These are phyloP conservation scores for Termitomyces sp. DNA, from an alignment of 768 basidiomycete genomes.

Conservation along the genomic window DNA sequence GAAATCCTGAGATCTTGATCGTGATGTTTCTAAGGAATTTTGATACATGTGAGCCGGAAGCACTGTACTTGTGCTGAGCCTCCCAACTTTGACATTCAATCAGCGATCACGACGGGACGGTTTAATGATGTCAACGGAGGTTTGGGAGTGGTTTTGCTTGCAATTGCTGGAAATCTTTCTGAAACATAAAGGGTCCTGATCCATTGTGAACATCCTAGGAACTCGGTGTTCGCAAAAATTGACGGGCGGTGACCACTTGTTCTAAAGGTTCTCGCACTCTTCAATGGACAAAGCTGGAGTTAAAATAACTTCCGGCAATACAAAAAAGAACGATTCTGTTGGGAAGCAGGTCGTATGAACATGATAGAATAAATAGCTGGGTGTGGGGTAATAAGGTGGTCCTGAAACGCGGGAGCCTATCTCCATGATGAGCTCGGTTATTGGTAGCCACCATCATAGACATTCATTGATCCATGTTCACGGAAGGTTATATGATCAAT, in stretches of 20 bases:
- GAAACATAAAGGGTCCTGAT: not conserved
- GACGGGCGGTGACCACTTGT: no score
- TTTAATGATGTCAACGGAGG: not conserved
- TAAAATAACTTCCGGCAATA: not conserved
- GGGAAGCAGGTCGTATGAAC: not conserved
- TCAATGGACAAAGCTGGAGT: not conserved
- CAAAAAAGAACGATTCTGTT: not conserved
- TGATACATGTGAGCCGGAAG: not conserved
- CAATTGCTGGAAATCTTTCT: not conserved
- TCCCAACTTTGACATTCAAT: not conserved
- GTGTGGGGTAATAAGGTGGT: slow-evolving; percentile 1
- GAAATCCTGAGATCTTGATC: not conserved
- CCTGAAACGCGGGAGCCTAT: slow-evolving; percentile 6
- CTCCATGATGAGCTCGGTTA: not conserved
- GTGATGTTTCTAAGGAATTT: not conserved
- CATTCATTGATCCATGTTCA: slow-evolving; percentile 7
- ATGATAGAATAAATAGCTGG: not conserved
- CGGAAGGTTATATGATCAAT: slow-evolving; percentile 1
- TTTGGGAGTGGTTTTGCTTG: not conserved
- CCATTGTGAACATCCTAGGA: slow-evolving; percentile 1
- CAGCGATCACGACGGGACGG: slow-evolving; percentile 8
- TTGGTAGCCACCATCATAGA: slow-evolving; percentile 2
- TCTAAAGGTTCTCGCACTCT: no score
- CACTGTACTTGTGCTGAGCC: not conserved
- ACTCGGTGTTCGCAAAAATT: not conserved